Evolutionary conservation across 2,329 filamentous ascomycete genomes (phyloP).

Genomic region (Apiospora hydei): DNA sequence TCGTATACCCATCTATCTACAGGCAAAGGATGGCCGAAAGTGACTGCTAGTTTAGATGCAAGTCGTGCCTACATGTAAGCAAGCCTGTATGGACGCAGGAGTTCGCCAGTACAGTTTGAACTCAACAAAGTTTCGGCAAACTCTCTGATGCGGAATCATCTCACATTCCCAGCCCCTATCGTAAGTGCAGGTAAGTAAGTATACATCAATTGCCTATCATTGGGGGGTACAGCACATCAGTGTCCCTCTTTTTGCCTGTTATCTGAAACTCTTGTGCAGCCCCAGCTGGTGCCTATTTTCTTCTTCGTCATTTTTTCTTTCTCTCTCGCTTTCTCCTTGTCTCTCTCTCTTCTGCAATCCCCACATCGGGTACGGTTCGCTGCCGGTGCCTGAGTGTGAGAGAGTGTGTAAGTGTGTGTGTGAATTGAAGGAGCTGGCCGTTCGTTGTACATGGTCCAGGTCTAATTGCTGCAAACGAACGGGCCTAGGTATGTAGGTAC

Average conservation of each 20-base stretch:
- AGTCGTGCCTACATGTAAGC: neutral
- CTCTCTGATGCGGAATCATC: constrained; percentile 5
- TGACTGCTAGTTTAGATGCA: neutral
- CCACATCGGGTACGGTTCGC: constrained; percentile 9
- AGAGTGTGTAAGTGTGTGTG: neutral
- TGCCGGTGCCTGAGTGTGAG: neutral
- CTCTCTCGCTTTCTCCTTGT: no score
- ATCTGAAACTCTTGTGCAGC: constrained; percentile 11
- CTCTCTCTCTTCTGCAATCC: neutral
- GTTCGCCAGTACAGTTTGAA: neutral
- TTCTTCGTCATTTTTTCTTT: neutral
- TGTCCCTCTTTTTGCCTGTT: neutral
- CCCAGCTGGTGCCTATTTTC: neutral
- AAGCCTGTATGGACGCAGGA: neutral
- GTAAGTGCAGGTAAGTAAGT: no score
- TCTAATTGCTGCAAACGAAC: neutral
- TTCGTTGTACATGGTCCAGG: constrained; percentile 1
- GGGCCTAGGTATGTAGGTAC: neutral
- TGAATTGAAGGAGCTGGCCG: neutral
- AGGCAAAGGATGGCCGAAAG: neutral
- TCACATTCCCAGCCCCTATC: constrained; percentile 16
- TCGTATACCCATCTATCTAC: neutral
- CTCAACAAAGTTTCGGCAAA: constrained; percentile 21
- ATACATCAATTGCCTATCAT: neutral
- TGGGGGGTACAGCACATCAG: neutral